These are phyloP conservation scores for Podospora australis DNA, from an alignment of 495 filamentous ascomycete genomes.

Conservation along the genomic window DNA sequence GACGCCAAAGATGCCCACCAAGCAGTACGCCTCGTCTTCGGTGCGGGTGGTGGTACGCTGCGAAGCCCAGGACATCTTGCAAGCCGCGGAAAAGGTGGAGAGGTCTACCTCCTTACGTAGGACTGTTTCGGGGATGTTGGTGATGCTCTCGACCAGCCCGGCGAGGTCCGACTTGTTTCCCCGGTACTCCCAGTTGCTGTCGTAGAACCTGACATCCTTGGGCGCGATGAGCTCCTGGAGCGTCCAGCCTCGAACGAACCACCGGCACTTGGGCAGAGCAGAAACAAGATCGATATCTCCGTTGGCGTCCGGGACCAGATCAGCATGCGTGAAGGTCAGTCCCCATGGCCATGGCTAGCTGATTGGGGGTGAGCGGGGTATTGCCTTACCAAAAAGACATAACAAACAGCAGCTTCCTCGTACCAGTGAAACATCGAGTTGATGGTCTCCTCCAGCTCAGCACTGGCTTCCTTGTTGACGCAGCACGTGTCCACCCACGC, in stretches of 20 bases:
- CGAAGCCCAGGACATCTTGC: conserved; percentile 11
- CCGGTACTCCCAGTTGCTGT: conserved; percentile 17
- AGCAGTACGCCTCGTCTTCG: conserved; percentile 12
- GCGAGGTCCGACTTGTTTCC: neutral
- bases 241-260: neutral
- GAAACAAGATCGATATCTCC: neutral
- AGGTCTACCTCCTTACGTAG: too few species aligned
- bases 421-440: conserved; percentile 41
- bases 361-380: too few species aligned
- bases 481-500: conserved; percentile 32
- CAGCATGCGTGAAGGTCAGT: too few species aligned
- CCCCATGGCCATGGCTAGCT: too few species aligned
- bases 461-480: conserved; percentile 36
- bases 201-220: conserved; percentile 16
- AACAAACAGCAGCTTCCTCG: conserved; percentile 20
- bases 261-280: neutral
- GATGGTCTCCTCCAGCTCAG: conserved; percentile 36
- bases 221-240: neutral
- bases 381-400: conserved; percentile 26
- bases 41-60: conserved; percentile 1
- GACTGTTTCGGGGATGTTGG: too few species aligned
- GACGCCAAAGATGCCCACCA: conserved; percentile 11
- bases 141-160: too few species aligned
- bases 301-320: conserved; percentile 3
- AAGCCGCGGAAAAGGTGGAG: neutral